These are phyloP conservation scores for Miscanthus lutarioriparius DNA, from an alignment of 176 grass and related monocot genomes.

Conservation along the genomic window DNA sequence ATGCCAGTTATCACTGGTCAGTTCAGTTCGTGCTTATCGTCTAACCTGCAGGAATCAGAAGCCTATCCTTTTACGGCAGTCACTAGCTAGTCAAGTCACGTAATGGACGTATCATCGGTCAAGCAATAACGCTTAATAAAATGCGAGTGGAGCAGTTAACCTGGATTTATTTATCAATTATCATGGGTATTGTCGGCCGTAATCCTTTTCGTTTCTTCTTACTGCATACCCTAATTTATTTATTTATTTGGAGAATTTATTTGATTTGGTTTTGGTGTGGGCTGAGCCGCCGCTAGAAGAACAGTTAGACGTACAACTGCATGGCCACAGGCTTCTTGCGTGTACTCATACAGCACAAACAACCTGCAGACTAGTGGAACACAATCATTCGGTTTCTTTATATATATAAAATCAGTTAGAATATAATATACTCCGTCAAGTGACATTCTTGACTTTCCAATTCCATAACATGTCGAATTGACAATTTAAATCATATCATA, in stretches of 20 bases:
- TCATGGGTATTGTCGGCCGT: not conserved
- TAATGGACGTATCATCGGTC: not conserved
- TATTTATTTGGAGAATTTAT: not conserved
- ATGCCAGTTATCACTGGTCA: slow-evolving; percentile 19
- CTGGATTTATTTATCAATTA: slow-evolving; percentile 14
- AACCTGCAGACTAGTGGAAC: not conserved
- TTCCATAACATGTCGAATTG: not conserved
- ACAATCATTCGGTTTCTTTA: slow-evolving; percentile 15
- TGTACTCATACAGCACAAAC: not conserved
- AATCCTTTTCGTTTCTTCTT: not conserved
- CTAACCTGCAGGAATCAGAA: slow-evolving; percentile 3
- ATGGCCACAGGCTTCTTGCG: not conserved
- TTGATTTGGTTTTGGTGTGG: not conserved
- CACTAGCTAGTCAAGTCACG: slow-evolving; percentile 3
- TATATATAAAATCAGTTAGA: not conserved
- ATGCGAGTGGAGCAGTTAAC: slow-evolving; percentile 2
- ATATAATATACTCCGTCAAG: not conserved
- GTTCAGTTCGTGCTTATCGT: slow-evolving; percentile 28
- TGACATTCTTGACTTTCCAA: slow-evolving; percentile 15
- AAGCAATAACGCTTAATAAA: slow-evolving; percentile 1
- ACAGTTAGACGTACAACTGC: not conserved
- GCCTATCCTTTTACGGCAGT: slow-evolving; percentile 40
- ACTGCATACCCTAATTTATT: not conserved
- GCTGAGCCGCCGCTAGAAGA: too few relatives aligned
- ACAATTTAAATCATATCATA: not conserved